These are phyloP conservation scores for Wickerhamomyces alni DNA, from an alignment of 805 yeast genomes.

Conservation along the genomic window DNA sequence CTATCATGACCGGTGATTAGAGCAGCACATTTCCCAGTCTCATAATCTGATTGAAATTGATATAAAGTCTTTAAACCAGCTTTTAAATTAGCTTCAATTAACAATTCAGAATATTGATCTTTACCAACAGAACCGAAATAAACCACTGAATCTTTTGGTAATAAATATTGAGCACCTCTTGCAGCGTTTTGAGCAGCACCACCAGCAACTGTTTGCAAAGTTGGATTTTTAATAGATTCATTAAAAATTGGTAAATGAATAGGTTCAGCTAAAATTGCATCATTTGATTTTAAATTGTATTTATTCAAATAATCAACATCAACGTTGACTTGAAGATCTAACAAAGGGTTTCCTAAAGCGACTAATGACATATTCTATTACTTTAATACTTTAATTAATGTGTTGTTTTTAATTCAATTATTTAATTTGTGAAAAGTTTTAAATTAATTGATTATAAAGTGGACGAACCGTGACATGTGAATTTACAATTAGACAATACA, in stretches of 20 bases:
- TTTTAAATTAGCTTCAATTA: constrained; percentile 72
- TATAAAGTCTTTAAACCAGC: constrained; percentile 89
- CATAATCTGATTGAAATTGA: constrained; percentile 66
- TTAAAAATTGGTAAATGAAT: constrained; percentile 81
- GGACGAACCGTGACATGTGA: background rate
- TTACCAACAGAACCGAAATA: constrained; percentile 97
- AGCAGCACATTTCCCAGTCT: constrained; percentile 98
- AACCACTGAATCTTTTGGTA: constrained; percentile 76
- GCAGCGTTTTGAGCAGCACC: constrained; percentile 99
- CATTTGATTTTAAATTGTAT: constrained; percentile 83
- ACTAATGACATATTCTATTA: constrained; percentile 62
- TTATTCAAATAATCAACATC: constrained; percentile 63
- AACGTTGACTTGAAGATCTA: constrained; percentile 81
- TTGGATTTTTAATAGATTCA: constrained; percentile 60
- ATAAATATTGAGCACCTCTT: constrained; percentile 92
- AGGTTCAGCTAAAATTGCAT: constrained; percentile 83
- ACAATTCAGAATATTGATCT: constrained; percentile 78
- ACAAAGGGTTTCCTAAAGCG: constrained; percentile 88
- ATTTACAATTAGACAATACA: too few species aligned
- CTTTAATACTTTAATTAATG: background rate
- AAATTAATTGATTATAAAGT: background rate
- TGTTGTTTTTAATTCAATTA: too few species aligned
- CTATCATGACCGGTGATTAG: constrained; percentile 83
- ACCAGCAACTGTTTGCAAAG: constrained; percentile 81
- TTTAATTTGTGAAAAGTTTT: too few species aligned